Evolutionary conservation across 805 yeast genomes (phyloP).

Genomic region (Candida michaelii): DNA sequence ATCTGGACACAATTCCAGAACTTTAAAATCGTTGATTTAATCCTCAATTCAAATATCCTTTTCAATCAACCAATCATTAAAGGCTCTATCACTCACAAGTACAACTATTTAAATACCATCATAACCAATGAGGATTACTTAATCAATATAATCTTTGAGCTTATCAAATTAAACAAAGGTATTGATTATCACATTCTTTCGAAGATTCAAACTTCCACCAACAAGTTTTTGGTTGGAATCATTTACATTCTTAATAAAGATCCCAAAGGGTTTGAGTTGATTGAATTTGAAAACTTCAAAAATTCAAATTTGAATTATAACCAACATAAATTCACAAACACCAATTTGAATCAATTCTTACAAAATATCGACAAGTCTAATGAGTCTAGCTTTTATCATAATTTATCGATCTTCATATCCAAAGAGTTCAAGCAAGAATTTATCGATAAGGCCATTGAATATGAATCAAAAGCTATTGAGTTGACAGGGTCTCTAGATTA

Average conservation of each 20-base stretch:
- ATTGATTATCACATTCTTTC: conserved; percentile 43
- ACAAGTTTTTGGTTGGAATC: conserved; percentile 33
- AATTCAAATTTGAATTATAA: conserved; percentile 2
- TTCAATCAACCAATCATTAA: conserved; percentile 9
- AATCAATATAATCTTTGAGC: conserved; percentile 33
- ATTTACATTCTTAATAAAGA: conserved; percentile 31
- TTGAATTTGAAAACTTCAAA: conserved; percentile 11
- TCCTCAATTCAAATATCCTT: conserved; percentile 1
- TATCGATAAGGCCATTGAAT: conserved; percentile 10
- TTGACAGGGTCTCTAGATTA: conserved; percentile 2
- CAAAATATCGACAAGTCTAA: neutral
- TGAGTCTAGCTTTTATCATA: conserved; percentile 13
- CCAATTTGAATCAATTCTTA: conserved; percentile 9
- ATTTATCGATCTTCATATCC: conserved; percentile 10
- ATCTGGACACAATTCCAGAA: conserved; percentile 24
- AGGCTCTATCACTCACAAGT: conserved; percentile 12
- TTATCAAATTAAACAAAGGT: conserved; percentile 31
- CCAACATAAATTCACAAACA: conserved; percentile 1
- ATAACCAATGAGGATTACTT: conserved; percentile 29
- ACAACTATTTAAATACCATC: conserved; percentile 9
- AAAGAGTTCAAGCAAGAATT: conserved; percentile 6
- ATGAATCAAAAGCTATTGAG: conserved; percentile 13
- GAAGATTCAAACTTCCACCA: conserved; percentile 34
- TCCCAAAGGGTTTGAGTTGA: conserved; percentile 4
- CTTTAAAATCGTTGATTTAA: conserved; percentile 18